phyloP scores from a whole-genome alignment of 2,329 filamentous ascomycete species.

The Alternaria brassicicola region DNA sequence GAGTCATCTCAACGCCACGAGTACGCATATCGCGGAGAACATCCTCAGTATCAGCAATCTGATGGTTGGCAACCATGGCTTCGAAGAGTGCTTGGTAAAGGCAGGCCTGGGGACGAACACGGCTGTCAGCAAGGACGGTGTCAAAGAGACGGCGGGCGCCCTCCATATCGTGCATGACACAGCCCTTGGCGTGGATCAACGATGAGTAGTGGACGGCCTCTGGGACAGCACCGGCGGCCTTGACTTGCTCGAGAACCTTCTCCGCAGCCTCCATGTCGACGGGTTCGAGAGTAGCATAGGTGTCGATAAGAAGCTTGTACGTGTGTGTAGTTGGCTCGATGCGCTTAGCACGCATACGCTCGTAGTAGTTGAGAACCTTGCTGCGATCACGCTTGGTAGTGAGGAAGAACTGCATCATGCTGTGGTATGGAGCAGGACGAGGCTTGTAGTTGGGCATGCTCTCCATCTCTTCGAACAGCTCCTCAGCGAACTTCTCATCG shows the following conservation, averaged over 20 bases:
- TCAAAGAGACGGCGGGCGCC: constrained; percentile 85
- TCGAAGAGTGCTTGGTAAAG: constrained; percentile 98
- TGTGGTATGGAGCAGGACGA: constrained; percentile 95
- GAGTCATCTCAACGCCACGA: constrained; percentile 81
- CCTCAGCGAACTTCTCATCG: constrained; percentile 96
- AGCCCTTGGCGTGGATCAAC: constrained; percentile 93
- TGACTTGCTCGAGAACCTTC: constrained; percentile 79
- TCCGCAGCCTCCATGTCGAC: constrained; percentile 88
- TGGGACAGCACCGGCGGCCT: constrained; percentile 72
- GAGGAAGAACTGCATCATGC: constrained; percentile 99
- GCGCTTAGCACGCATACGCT: constrained; percentile 85
- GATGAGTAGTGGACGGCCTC: constrained; percentile 96
- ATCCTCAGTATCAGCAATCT: constrained; percentile 71
- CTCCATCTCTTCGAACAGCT: constrained; percentile 99
- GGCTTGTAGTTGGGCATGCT: constrained; percentile 98
- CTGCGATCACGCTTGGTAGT: constrained; percentile 94
- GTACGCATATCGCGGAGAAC: constrained; percentile 77
- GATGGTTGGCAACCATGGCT: constrained; percentile 93
- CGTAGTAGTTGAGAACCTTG: constrained; percentile 94
- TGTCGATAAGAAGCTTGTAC: constrained; percentile 96
- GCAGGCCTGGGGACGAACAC: constrained; percentile 77
- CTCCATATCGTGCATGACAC: constrained; percentile 87
- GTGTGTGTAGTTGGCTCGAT: constrained; percentile 95
- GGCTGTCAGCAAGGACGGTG: constrained; percentile 70
- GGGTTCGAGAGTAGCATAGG: constrained; percentile 91